Percentiles rank a stretch among this genome's conserved stretches.
phyloP scores from a whole-genome alignment of 805 yeast genomes.

The Candida pseudofarinosa region DNA sequence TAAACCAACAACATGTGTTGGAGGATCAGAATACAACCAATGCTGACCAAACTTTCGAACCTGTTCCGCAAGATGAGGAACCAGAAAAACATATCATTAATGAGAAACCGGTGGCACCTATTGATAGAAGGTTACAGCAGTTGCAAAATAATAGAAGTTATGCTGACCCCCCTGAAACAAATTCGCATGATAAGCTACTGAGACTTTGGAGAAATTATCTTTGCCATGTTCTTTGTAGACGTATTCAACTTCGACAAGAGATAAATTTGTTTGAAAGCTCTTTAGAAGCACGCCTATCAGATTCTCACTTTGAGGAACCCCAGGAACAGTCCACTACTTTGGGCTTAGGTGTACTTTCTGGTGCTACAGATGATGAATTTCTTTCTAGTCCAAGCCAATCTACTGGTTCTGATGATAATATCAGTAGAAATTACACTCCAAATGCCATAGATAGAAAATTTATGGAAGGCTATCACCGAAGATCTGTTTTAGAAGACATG shows the following conservation, averaged over 20 bases:
- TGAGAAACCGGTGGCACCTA: constrained; percentile 1
- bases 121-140: background rate
- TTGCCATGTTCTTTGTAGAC: constrained; percentile 27
- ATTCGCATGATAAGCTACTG: constrained; percentile 6
- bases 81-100: background rate
- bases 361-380: background rate
- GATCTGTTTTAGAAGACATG: constrained; percentile 43
- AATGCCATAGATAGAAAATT: constrained; percentile 17
- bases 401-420: background rate
- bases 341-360: background rate
- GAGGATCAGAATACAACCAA: background rate
- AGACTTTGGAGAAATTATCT: constrained; percentile 34
- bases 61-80: background rate
- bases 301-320: background rate
- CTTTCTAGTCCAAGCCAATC: no score
- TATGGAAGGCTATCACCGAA: constrained; percentile 26
- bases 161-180: background rate
- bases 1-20: constrained; percentile 11
- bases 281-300: constrained; percentile 6
- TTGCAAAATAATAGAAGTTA: background rate
- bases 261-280: constrained; percentile 27
- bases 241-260: constrained; percentile 40
- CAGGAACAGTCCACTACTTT: background rate
- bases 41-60: background rate
- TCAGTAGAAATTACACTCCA: background rate